phyloP scores from a whole-genome alignment of 331 rosid genomes.

The Quercus lobata region DNA sequence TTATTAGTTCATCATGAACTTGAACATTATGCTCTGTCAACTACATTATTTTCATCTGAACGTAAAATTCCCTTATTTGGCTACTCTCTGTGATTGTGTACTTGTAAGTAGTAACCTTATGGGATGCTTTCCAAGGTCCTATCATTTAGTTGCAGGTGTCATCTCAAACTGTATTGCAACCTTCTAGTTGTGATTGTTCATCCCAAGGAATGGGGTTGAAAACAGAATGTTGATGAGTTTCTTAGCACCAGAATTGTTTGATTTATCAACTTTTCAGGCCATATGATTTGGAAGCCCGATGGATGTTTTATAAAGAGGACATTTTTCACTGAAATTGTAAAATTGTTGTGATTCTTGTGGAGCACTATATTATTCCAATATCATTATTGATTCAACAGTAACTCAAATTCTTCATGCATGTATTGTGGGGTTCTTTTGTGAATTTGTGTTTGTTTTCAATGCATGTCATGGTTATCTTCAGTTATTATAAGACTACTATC shows the following conservation, averaged over 20 bases:
- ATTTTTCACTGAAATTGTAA: neutral
- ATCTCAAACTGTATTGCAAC: neutral
- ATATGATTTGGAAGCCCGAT: neutral
- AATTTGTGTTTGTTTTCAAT: neutral
- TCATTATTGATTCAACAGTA: neutral
- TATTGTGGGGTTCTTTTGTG: no score
- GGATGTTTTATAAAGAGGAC: neutral
- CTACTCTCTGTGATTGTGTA: neutral
- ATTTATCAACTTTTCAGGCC: neutral
- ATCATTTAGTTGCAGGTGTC: neutral
- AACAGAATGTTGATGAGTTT: neutral
- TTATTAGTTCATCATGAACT: neutral
- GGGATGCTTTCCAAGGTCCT: neutral
- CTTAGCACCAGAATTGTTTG: neutral
- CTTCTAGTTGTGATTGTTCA: neutral
- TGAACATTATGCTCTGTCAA: neutral
- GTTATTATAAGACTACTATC: neutral
- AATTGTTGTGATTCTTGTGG: neutral
- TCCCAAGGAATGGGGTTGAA: neutral
- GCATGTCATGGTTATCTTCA: neutral
- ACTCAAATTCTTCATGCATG: no score
- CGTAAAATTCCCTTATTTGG: neutral
- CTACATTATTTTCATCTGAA: constrained; percentile 8
- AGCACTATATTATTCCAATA: neutral
- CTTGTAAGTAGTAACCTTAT: neutral